Conservation (phyloP, 2,329 filamentous ascomycete genomes). For the Alternaria brassicae region DNA sequence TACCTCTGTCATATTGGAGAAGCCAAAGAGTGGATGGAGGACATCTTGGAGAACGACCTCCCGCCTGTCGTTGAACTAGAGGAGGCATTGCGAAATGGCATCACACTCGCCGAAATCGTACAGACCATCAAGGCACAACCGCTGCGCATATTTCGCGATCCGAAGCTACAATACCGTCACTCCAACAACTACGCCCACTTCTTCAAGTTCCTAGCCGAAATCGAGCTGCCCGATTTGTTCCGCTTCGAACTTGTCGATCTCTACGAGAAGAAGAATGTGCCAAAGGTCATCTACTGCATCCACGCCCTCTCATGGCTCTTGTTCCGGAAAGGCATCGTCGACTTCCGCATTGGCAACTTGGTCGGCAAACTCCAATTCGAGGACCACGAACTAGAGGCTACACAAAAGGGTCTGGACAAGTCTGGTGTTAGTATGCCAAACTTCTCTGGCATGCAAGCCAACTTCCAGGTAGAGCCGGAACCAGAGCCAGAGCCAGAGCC, state of each 20-base stretch:
- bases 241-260: conserved; percentile 96
- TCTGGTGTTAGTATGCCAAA: conserved; percentile 95
- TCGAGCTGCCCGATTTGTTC: conserved; percentile 93
- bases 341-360: conserved; percentile 95
- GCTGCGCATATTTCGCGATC: conserved; percentile 83
- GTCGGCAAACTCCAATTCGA: conserved; percentile 97
- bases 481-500: conserved; percentile 78
- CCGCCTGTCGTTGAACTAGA: conserved; percentile 94
- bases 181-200: conserved; percentile 98
- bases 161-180: conserved; percentile 89
- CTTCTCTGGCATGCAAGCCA: conserved; percentile 96
- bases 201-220: conserved; percentile 89
- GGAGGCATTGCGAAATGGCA: conserved; percentile 88
- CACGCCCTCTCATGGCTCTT: conserved; percentile 97
- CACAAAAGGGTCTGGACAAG: conserved; percentile 95
- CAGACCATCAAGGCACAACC: conserved; percentile 80
- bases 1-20: conserved; percentile 99
- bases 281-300: conserved; percentile 98
- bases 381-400: conserved; percentile 94
- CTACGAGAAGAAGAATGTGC: conserved; percentile 99
- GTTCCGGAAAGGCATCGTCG: conserved; percentile 90
- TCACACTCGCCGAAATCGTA: conserved; percentile 93
- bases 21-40: conserved; percentile 98
- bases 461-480: conserved; percentile 88
- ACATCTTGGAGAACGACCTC: conserved; percentile 82